phyloP scores from a whole-genome alignment of 495 filamentous ascomycete genomes.

The Aspergillus wentii region DNA sequence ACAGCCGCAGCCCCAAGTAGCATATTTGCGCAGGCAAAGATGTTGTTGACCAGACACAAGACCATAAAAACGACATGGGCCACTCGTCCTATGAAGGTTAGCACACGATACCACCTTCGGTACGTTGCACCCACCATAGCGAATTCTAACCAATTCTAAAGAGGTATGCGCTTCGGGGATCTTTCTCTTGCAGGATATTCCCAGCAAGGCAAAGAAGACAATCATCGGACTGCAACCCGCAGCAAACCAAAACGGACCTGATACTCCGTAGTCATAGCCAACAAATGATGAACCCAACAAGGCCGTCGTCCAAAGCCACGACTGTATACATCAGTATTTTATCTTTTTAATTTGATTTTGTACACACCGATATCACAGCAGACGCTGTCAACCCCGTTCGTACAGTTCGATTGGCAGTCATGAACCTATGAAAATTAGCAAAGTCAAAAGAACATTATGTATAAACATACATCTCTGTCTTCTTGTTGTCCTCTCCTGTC shows the following conservation, averaged over 20 bases:
- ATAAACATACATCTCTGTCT: constrained; percentile 31
- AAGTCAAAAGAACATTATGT: neutral
- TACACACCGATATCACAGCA: constrained; percentile 32
- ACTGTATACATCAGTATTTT: constrained; percentile 9
- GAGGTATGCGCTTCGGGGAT: constrained; percentile 42
- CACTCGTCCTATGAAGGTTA: constrained; percentile 11
- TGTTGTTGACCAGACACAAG: constrained; percentile 37
- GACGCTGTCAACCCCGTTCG: constrained; percentile 33
- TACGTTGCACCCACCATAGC: constrained; percentile 23
- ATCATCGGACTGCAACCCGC: constrained; percentile 42
- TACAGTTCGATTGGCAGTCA: constrained; percentile 36
- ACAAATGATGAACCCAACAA: constrained; percentile 26
- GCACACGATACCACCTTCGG: constrained; percentile 16
- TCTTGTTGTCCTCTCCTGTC: constrained; percentile 34
- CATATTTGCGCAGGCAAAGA: constrained; percentile 41
- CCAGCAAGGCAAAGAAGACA: constrained; percentile 40
- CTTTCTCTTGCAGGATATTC: constrained; percentile 43
- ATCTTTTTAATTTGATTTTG: neutral
- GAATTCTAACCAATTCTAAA: constrained; percentile 33
- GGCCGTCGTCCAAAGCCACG: constrained; percentile 32
- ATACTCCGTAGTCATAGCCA: constrained; percentile 30
- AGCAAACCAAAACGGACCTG: constrained; percentile 40
- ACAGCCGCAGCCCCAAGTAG: constrained; percentile 36
- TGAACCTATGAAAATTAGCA: constrained; percentile 23
- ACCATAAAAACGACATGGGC: constrained; percentile 41